Evolutionary conservation across 306 rosid genomes (phyloP), one percentile per base, ranked within the genome.

Genomic region (Sicyos edulis): DNA sequence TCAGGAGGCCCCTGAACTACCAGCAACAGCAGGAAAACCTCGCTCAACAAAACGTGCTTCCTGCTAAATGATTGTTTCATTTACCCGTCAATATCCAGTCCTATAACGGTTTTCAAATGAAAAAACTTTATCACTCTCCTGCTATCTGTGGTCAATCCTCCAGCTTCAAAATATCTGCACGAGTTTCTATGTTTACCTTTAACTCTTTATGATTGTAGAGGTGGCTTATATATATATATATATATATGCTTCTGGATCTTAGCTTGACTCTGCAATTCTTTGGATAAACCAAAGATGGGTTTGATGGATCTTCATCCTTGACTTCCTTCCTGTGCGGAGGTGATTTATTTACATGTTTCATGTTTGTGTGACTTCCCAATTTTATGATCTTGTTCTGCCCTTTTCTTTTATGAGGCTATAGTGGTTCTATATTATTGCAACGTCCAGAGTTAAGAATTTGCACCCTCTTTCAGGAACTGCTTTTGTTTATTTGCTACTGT

Each of bases 1-100:
- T 93, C 86, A 91, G 99, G 88, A 91, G 99, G 91, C 89, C 97
- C 7, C 75, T 93, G 78, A 87, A 87, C 79, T 91, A 71, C 74
- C 99, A 90, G 81, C 98, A 83, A 61, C 98, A 82, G 84, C 96
- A 86, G 78, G 96, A 93, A 77, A 86, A 75, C 57, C 95, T 86
- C 75, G 83, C 95, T 24, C 91, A 89, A 76, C 89, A 76, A 51
- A 76, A 76, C 79, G 74, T 81, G 82, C 86, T 85, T 78, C 90
- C 82, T 54, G 91, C 83, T 45, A 86, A 88, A 76, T 88, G 84
- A 83, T 7, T 22, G 60, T 32, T 52, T 70, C 58, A 50, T 51
- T 26, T 52, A 21, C 19, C 54, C 12, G 40, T 66, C 16, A 11
- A 66, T 66, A 19, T 8, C 44, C 54, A 65, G 54, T 47, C 71